Conservation (phyloP, 2,329 filamentous ascomycete genomes). For the Fusarium sp. region DNA sequence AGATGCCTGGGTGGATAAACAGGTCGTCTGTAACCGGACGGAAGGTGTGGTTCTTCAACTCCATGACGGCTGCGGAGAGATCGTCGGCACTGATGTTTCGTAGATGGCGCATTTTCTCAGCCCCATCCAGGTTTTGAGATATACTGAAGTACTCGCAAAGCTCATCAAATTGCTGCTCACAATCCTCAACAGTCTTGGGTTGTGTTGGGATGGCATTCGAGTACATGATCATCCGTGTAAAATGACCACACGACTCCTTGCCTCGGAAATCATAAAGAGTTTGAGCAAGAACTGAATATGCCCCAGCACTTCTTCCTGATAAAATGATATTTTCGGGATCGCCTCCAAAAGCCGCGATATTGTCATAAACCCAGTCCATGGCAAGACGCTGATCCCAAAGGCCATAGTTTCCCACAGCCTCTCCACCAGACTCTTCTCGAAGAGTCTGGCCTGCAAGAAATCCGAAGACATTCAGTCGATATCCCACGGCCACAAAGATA, state of each 20-base stretch:
- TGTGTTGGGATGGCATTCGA: slow-evolving; percentile 24
- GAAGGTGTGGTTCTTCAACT: slow-evolving; percentile 6
- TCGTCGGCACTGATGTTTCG: slow-evolving; percentile 5
- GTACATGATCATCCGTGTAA: slow-evolving; percentile 25
- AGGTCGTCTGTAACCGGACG: background rate
- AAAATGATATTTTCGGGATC: slow-evolving; percentile 10
- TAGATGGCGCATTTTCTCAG: background rate
- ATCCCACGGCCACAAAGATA: slow-evolving; percentile 15
- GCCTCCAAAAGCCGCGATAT: slow-evolving; percentile 4
- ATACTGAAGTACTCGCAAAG: slow-evolving; percentile 15
- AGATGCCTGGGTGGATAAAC: slow-evolving; percentile 17
- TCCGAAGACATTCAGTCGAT: slow-evolving; percentile 20
- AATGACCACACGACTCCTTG: background rate
- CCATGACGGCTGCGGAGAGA: slow-evolving; percentile 6
- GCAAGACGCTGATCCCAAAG: slow-evolving; percentile 26
- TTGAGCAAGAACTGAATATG: slow-evolving; percentile 9
- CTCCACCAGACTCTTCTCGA: accelerated
- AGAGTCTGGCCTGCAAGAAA: background rate
- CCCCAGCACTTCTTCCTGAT: slow-evolving; percentile 7
- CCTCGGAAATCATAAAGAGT: slow-evolving; percentile 13
- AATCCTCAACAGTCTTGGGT: slow-evolving; percentile 17
- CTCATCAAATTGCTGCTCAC: slow-evolving; percentile 13
- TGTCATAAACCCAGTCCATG: slow-evolving; percentile 19
- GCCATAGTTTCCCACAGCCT: slow-evolving; percentile 10
- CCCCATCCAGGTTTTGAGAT: accelerated